phyloP scores from a whole-genome alignment of 345 rosid species.

The Hibiscus mutabilis region DNA sequence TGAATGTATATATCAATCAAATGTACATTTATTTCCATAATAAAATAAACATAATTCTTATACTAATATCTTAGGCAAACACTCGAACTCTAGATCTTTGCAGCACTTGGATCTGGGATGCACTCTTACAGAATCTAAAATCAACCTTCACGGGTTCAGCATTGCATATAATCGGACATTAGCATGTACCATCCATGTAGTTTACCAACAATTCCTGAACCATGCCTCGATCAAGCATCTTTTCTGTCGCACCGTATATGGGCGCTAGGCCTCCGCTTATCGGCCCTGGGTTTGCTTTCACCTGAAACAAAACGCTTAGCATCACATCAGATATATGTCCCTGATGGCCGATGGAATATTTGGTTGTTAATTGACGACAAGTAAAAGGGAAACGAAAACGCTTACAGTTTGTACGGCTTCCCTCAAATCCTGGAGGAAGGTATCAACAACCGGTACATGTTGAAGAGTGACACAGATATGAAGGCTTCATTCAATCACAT shows the following conservation, averaged over 20 bases:
- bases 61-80: background rate
- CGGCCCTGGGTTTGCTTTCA: conserved; percentile 79
- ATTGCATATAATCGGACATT: background rate
- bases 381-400: background rate
- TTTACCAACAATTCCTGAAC: conserved; percentile 70
- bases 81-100: background rate
- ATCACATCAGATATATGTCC: too few relatives aligned
- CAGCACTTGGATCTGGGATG: background rate
- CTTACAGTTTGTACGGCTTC: conserved; percentile 79
- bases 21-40: too few relatives aligned
- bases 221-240: conserved; percentile 76
- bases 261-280: conserved; percentile 79
- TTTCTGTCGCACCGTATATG: conserved; percentile 90
- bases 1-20: too few relatives aligned
- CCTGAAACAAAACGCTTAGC: conserved; percentile 27
- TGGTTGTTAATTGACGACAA: too few relatives aligned
- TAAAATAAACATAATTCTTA: background rate
- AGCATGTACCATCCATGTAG: conserved; percentile 82
- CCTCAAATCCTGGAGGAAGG: conserved; percentile 59
- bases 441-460: conserved; percentile 53
- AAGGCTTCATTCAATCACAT: conserved; percentile 43
- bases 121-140: background rate
- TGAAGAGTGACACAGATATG: conserved; percentile 87
- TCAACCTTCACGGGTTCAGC: background rate
- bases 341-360: background rate